Conservation (phyloP, 768 basidiomycete genomes). For the Russula virescens region DNA sequence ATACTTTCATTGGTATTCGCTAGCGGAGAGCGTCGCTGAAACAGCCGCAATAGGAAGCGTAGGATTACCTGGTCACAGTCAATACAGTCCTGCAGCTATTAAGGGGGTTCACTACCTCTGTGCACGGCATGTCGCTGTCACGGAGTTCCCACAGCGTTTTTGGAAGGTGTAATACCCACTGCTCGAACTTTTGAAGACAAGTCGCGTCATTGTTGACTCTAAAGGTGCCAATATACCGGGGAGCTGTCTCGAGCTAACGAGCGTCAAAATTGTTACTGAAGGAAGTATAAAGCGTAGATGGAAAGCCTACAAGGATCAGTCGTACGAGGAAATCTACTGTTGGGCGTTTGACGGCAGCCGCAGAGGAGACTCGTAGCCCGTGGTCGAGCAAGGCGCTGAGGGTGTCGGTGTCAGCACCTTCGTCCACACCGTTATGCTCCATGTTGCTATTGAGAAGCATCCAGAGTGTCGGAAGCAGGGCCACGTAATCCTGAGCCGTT, state of each 20-base stretch:
- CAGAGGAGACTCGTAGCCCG: slow-evolving; percentile 50
- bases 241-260: slow-evolving; percentile 53
- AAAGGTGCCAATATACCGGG: slow-evolving; percentile 47
- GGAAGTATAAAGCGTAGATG: too few relatives aligned
- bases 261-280: background rate
- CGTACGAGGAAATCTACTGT: slow-evolving; percentile 74
- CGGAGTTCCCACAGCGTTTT: slow-evolving; percentile 84
- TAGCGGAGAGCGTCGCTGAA: slow-evolving; percentile 50
- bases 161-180: slow-evolving; percentile 75
- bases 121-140: slow-evolving; percentile 44
- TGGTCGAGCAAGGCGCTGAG: slow-evolving; percentile 60
- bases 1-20: slow-evolving; percentile 40
- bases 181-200: slow-evolving; percentile 36
- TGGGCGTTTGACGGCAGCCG: slow-evolving; percentile 55
- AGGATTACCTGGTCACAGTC: slow-evolving; percentile 43
- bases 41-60: slow-evolving; percentile 53
- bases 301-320: slow-evolving; percentile 54
- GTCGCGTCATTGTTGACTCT: slow-evolving; percentile 31
- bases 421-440: slow-evolving; percentile 17
- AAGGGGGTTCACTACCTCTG: slow-evolving; percentile 45
- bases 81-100: background rate
- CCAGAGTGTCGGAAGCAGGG: slow-evolving; percentile 76
- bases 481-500: slow-evolving; percentile 50
- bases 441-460: slow-evolving; percentile 49
- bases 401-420: slow-evolving; percentile 37